phyloP scores from a whole-genome alignment of 2,329 filamentous ascomycete species.

The Microsporum ferrugineum region DNA sequence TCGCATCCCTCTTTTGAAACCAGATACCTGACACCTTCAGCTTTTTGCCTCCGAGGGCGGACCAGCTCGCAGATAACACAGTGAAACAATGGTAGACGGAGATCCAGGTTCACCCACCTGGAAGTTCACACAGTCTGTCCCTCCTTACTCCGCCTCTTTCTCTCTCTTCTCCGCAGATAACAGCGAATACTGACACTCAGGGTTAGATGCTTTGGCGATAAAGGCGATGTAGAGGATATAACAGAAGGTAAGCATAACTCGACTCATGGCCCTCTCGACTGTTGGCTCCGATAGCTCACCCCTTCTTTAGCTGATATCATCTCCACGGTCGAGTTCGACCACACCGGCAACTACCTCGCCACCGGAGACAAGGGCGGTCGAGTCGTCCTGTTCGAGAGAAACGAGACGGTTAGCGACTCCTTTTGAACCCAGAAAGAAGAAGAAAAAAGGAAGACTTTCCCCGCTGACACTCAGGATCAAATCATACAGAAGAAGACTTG shows the following conservation, averaged over 20 bases:
- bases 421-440: no score
- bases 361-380: conserved; percentile 42
- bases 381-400: conserved; percentile 52
- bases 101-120: conserved; percentile 90
- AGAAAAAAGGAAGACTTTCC: no score
- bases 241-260: conserved; percentile 62
- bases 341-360: conserved; percentile 43
- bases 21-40: not conserved
- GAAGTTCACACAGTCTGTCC: conserved; percentile 97
- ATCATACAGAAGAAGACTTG: conserved; percentile 85
- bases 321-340: conserved; percentile 43
- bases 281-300: conserved; percentile 9
- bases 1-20: not conserved
- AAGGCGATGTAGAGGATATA: conserved; percentile 97
- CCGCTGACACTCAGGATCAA: no score
- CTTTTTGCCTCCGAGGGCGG: not conserved
- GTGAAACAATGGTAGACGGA: conserved; percentile 82
- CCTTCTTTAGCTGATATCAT: conserved; percentile 38
- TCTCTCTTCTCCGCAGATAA: conserved; percentile 7
- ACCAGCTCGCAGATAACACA: not conserved
- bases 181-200: conserved; percentile 4
- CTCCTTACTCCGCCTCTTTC: not conserved
- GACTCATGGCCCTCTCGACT: not conserved
- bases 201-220: conserved; percentile 91
- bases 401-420: conserved; percentile 66